Percentiles rank a stretch among this genome's conserved stretches.
Evolutionary conservation across 768 basidiomycete genomes (phyloP).

Genomic region (Hydnomerulius pinastri): DNA sequence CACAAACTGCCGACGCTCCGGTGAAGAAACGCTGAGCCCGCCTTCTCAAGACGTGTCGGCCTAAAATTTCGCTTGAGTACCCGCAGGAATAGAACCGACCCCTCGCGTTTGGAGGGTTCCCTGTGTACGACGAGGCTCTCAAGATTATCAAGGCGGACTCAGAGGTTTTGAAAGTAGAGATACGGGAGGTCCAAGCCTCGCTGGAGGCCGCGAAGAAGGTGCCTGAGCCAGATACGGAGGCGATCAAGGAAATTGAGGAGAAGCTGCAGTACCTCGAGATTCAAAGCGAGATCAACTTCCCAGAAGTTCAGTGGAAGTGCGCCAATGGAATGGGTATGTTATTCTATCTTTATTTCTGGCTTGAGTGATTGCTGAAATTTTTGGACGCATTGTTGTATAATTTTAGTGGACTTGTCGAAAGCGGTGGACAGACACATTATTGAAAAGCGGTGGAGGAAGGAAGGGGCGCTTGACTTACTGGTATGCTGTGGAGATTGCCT

Average conservation of each 20-base stretch:
- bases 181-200: constrained; percentile 18
- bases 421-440: constrained; percentile 76
- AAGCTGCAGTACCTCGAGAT: too few species aligned
- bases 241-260: too few species aligned
- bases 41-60: constrained; percentile 33
- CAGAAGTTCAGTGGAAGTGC: constrained; percentile 72
- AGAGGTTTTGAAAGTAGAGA: constrained; percentile 35
- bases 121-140: constrained; percentile 82
- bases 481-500: constrained; percentile 38
- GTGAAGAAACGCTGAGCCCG: constrained; percentile 1
- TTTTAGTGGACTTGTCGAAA: too few species aligned
- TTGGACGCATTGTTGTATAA: too few species aligned
- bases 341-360: too few species aligned
- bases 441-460: constrained; percentile 83
- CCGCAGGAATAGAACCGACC: constrained; percentile 63
- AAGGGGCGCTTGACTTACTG: constrained; percentile 81
- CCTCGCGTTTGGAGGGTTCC: constrained; percentile 56
- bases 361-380: too few species aligned
- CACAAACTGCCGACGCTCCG: too few species aligned
- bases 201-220: constrained; percentile 19
- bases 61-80: too few species aligned
- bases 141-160: constrained; percentile 63
- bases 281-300: constrained; percentile 78
- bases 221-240: constrained; percentile 33
- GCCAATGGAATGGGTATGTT: constrained; percentile 67